A percentile compares a stretch with the other conserved stretches of the same genome.
phyloP scores from a whole-genome alignment of 257 asterid genomes.

The Nicotiana sylvestris region DNA sequence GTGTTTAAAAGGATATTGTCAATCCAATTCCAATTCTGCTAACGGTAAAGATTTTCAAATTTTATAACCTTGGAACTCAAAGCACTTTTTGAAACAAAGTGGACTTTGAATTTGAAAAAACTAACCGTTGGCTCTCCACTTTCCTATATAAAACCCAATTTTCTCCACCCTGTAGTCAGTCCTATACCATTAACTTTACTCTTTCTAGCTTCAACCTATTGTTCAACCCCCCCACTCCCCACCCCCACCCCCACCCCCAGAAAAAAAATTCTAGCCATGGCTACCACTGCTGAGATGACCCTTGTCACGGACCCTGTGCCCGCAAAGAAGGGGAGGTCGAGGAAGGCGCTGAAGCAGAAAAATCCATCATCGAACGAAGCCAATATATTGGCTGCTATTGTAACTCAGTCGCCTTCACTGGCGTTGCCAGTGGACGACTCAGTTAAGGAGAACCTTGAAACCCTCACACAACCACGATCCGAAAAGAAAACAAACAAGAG shows the following conservation, averaged over 20 bases:
- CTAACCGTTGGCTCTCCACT: slow-evolving; percentile 19
- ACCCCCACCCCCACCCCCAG: too few relatives aligned
- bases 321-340: slow-evolving; percentile 44
- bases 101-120: slow-evolving; percentile 25
- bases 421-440: slow-evolving; percentile 24
- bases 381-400: slow-evolving; percentile 55
- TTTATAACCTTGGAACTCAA: background rate
- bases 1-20: background rate
- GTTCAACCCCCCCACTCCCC: background rate
- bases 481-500: slow-evolving; percentile 47
- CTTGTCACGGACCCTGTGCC: slow-evolving; percentile 30
- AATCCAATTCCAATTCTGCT: background rate
- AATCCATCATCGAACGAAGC: slow-evolving; percentile 44
- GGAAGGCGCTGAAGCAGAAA: slow-evolving; percentile 48
- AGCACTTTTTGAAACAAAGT: background rate
- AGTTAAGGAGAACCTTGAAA: slow-evolving; percentile 54
- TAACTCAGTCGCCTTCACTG: slow-evolving; percentile 28
- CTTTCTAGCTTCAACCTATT: background rate
- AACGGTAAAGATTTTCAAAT: slow-evolving; percentile 10
- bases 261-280: background rate
- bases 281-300: background rate
- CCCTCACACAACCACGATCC: slow-evolving; percentile 36
- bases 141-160: background rate
- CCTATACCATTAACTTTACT: background rate
- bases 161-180: background rate